Evolutionary conservation across 2,329 filamentous ascomycete genomes (phyloP), one percentile per base, ranked within the genome.

Genomic region (Colletotrichum destructivum): DNA sequence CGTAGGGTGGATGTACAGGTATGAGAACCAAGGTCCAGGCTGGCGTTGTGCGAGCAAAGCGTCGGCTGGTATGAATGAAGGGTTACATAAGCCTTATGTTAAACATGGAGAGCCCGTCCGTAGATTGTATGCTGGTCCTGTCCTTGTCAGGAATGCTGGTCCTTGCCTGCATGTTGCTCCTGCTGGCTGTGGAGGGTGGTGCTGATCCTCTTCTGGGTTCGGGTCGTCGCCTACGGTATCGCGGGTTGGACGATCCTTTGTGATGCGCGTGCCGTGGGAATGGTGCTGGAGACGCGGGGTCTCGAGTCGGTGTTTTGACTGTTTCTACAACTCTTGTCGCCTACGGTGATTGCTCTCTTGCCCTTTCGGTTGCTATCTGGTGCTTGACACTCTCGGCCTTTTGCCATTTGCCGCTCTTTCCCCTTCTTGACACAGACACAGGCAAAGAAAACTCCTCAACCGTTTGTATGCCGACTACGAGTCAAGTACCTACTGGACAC

Each of bases 191-290:
- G 42, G 26, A 35, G 23, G 11, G 18, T 16, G 59, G 23, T 18
- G 59, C 8, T 23, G 35, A 31, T 35, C 46, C 21, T 21, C 12
- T 35, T 35, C 59, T 57, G 66, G 40, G 54, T n/a, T n/a, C 26
- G 52, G 61, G 35, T 52, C 54, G 23, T 69, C 18, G 52, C 61
- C 59, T 54, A 54, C 54, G 46, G 63, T 60, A 52, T 21, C 23
- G 44, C 42, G 56, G 55, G 18, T 21, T 49, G 63, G 64, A 35
- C 64, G 59, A 71, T 60, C 46, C 47, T n/a, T 55, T 56, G 57
- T 42, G 40, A 68, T 63, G 66, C 49, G 51, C 46, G n/a, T n/a
- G 67, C 31, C 62, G 61, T 67, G 63, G 51, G 59, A 62, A 16
- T 57, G n/a, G 9, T 42, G 47, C 42, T 13, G 56, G 63, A 49